These are phyloP conservation scores for Cryptococcus sp. DNA, from an alignment of 1,284 basidiomycete genomes.

Conservation along the genomic window DNA sequence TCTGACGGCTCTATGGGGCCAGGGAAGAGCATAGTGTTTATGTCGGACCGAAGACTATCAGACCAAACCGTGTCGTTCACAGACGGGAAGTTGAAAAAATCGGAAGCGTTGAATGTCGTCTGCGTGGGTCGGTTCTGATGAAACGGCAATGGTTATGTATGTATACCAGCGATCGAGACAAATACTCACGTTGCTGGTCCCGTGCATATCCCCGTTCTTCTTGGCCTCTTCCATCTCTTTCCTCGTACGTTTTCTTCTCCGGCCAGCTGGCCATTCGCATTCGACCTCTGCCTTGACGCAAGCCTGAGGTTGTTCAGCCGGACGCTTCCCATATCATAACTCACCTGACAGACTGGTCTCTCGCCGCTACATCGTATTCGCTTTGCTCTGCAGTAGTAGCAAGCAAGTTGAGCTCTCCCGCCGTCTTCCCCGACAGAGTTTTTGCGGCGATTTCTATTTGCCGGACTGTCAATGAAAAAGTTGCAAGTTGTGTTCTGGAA, in stretches of 20 bases:
- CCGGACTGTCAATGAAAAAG: no score
- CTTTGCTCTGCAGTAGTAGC: slow-evolving; percentile 51
- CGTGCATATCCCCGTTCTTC: slow-evolving; percentile 24
- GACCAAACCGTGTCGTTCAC: no score
- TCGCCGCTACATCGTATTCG: slow-evolving; percentile 52
- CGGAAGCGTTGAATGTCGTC: no score
- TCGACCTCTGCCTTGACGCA: slow-evolving; percentile 46
- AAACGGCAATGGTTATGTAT: no score
- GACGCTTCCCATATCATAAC: no score
- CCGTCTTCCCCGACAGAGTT: no score
- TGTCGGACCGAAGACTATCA: no score
- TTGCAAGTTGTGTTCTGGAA: not conserved
- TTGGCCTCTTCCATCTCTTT: slow-evolving; percentile 55
- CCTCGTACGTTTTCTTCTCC: slow-evolving; percentile 52
- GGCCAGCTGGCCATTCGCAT: slow-evolving; percentile 52
- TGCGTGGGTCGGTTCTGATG: no score
- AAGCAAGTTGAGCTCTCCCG: slow-evolving; percentile 37
- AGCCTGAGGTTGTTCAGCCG: slow-evolving; percentile 32
- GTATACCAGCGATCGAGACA: no score
- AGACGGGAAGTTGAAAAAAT: no score
- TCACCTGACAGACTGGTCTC: slow-evolving; percentile 26
- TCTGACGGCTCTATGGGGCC: not conserved
- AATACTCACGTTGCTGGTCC: no score
- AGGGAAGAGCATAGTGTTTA: not conserved
- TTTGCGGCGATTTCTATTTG: no score